Evolutionary conservation across 768 basidiomycete genomes (phyloP).

Genomic region (Tulasnella sp.): DNA sequence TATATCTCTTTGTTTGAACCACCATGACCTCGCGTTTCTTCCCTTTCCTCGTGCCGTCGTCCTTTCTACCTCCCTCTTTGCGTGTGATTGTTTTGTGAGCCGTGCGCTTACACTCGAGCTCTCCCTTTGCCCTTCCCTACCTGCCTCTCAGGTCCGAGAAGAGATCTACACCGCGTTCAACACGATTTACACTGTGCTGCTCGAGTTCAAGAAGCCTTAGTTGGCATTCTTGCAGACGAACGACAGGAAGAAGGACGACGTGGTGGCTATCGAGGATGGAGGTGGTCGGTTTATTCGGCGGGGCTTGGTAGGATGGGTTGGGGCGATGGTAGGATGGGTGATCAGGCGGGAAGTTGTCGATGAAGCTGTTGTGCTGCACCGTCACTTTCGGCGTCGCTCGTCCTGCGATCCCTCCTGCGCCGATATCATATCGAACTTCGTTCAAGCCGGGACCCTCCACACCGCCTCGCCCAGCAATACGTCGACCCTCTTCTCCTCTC

Average conservation of each 20-base stretch:
- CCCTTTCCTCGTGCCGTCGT: not conserved
- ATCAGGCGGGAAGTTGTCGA: not conserved
- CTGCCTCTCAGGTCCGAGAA: conserved; percentile 72
- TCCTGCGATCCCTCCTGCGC: not conserved
- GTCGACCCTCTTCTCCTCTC: not conserved
- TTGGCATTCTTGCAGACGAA: conserved; percentile 19
- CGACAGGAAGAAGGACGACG: not conserved
- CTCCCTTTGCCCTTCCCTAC: conserved; percentile 34
- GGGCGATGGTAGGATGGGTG: not conserved
- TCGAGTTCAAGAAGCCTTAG: conserved; percentile 83
- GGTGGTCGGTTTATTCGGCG: not conserved
- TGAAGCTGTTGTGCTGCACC: not conserved
- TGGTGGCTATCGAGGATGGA: not conserved
- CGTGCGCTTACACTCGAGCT: conserved; percentile 23
- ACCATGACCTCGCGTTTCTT: not conserved
- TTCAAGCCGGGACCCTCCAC: not conserved
- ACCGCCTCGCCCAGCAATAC: not conserved
- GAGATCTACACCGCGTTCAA: conserved; percentile 99
- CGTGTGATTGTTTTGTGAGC: conserved; percentile 9
- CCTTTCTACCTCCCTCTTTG: conserved; percentile 35
- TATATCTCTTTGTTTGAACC: conserved; percentile 29
- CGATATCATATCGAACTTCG: not conserved
- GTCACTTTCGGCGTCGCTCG: too few species aligned
- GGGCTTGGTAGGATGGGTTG: not conserved
- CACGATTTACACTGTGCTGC: conserved; percentile 96